Percentiles rank a stretch among this genome's conserved stretches.
Evolutionary conservation across 495 filamentous ascomycete genomes (phyloP).

Genomic region (Pseudotulostoma volvatum): DNA sequence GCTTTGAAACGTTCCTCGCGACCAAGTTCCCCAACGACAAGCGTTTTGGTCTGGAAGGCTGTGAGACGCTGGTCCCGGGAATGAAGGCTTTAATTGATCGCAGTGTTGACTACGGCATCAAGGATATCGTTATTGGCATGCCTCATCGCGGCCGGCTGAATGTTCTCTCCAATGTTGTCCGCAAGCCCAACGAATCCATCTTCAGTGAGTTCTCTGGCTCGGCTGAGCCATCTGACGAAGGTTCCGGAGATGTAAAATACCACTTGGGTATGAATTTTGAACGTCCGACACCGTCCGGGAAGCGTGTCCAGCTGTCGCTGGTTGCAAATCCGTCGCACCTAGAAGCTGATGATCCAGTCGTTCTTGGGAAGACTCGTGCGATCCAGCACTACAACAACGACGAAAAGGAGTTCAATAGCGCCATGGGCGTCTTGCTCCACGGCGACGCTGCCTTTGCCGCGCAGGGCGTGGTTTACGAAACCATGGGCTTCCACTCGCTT

Average conservation of each 20-base stretch:
- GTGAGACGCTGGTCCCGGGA: constrained; percentile 87
- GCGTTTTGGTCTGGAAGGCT: constrained; percentile 94
- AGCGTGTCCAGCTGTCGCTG: constrained; percentile 93
- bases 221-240: constrained; percentile 78
- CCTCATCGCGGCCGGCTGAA: constrained; percentile 97
- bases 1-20: constrained; percentile 84
- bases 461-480: constrained; percentile 96
- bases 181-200: constrained; percentile 98
- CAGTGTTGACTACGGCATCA: constrained; percentile 93
- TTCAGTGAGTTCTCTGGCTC: constrained; percentile 95
- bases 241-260: constrained; percentile 97
- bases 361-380: constrained; percentile 89
- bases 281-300: constrained; percentile 91
- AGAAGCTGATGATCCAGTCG: constrained; percentile 95
- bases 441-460: constrained; percentile 94
- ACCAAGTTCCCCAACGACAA: constrained; percentile 99
- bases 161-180: constrained; percentile 93
- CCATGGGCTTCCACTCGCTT: constrained; percentile 88
- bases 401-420: constrained; percentile 67
- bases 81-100: constrained; percentile 99
- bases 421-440: constrained; percentile 91
- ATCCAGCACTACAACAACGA: constrained; percentile 99
- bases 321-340: constrained; percentile 98
- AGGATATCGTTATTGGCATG: constrained; percentile 99
- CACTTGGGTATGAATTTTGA: constrained; percentile 99